Conservation (phyloP, 2,329 filamentous ascomycete genomes). For the Aspergillus aculeatinus region DNA sequence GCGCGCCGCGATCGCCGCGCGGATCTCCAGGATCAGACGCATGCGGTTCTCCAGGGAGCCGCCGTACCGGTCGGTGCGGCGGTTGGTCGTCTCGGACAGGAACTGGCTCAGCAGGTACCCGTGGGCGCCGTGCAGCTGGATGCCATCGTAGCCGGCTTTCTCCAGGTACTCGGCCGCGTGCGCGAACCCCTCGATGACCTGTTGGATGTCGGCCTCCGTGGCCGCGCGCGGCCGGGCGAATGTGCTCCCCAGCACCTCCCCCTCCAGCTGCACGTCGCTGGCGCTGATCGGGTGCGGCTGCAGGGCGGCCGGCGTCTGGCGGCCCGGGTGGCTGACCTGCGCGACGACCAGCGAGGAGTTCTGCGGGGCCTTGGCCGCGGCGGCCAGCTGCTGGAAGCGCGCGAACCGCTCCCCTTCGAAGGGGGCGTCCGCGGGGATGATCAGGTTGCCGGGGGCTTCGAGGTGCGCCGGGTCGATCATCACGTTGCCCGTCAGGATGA, state of each 20-base stretch:
- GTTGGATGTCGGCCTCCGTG: slow-evolving; percentile 51
- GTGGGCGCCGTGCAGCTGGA: slow-evolving; percentile 49
- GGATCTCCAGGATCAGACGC: slow-evolving; percentile 41
- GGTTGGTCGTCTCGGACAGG: slow-evolving; percentile 32
- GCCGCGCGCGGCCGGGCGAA: slow-evolving; percentile 55
- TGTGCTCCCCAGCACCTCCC: slow-evolving; percentile 5
- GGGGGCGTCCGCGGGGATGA: background rate
- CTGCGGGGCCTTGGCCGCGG: slow-evolving; percentile 22
- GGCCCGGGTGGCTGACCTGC: slow-evolving; percentile 39
- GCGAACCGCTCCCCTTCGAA: background rate
- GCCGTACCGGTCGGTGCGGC: slow-evolving; percentile 44
- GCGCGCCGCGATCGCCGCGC: slow-evolving; percentile 36
- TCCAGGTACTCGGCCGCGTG: slow-evolving; percentile 47
- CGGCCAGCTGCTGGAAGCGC: slow-evolving; percentile 7
- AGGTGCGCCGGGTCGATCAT: slow-evolving; percentile 10
- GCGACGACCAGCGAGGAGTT: slow-evolving; percentile 37
- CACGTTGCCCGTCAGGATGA: slow-evolving; percentile 9
- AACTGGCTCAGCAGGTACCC: slow-evolving; percentile 43
- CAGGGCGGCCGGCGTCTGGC: slow-evolving; percentile 37
- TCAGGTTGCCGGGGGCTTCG: slow-evolving; percentile 1
- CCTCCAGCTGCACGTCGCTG: slow-evolving; percentile 23
- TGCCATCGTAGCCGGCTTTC: slow-evolving; percentile 24
- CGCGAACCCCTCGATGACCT: slow-evolving; percentile 52
- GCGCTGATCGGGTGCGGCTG: slow-evolving; percentile 27
- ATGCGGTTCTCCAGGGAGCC: slow-evolving; percentile 41